Conservation (phyloP, 1,284 basidiomycete species). For the Pseudozyma tsukubaensis region DNA sequence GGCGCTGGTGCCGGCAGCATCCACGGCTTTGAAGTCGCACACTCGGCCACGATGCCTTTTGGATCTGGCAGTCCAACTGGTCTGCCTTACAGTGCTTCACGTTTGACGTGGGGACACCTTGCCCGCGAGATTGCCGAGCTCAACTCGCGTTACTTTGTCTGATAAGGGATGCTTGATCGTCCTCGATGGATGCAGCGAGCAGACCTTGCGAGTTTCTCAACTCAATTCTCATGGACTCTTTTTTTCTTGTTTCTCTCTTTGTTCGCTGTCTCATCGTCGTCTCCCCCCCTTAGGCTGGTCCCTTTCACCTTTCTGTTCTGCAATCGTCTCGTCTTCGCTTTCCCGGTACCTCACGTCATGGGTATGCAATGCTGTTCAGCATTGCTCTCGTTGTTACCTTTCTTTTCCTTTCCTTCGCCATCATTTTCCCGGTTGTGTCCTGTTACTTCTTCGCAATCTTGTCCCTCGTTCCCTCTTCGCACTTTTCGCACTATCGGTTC, state of each 20-base stretch:
- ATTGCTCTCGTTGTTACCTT: too few species aligned
- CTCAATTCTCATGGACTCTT: constrained; percentile 10
- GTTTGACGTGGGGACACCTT: constrained; percentile 58
- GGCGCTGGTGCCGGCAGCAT: constrained; percentile 54
- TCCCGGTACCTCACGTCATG: background rate
- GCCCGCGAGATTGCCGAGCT: constrained; percentile 59
- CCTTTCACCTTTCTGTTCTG: background rate
- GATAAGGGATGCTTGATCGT: background rate
- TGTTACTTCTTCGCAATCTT: constrained; percentile 2
- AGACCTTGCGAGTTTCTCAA: background rate
- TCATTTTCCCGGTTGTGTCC: background rate
- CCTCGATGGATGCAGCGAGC: constrained; percentile 3
- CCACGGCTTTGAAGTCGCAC: constrained; percentile 46
- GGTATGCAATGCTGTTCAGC: background rate
- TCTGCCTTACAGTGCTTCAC: constrained; percentile 40
- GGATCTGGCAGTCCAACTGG: constrained; percentile 53
- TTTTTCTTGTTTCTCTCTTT: background rate
- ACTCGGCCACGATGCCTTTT: constrained; percentile 44
- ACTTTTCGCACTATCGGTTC: background rate
- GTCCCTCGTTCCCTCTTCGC: background rate
- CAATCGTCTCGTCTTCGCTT: constrained; percentile 5
- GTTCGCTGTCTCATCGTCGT: background rate
- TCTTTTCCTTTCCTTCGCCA: background rate
- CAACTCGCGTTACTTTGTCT: constrained; percentile 61
- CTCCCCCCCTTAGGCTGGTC: constrained; percentile 1